Evolutionary conservation across 768 basidiomycete species (phyloP), one percentile per base, ranked within the genome.

Genomic region (Suillus ampliporus): DNA sequence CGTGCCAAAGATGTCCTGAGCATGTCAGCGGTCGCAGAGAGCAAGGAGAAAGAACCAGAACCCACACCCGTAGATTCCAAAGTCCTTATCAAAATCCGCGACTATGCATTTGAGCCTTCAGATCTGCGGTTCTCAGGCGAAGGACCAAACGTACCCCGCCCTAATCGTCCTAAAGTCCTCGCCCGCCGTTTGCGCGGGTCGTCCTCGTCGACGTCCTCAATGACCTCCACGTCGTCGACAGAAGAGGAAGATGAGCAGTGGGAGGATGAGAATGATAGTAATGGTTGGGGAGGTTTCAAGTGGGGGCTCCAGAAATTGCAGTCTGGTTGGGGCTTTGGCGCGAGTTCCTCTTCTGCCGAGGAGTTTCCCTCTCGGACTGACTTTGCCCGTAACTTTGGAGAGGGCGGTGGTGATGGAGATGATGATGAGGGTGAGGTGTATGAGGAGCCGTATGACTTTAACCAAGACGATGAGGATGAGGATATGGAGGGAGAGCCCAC

Each of bases 331-430:
- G 73, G 66, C 15, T 75, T 73, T 23, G 70, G 65, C 53, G 31
- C 65, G 43, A 52, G 67, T 51, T 62, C 62, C 13, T 34, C 53
- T 15, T 46, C 53, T 13, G 67, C 50, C 13, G 62, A 61, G 26
- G 63, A 23, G 7, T 69, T 71, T 31, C 84, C 80, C n/a, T 79
- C 72, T 59, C 74, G 72, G 41, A 76, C 68, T 0, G 84, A 86
- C 65, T 73, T 86, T 60, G 78, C 77, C 44, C 75, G 80, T 47
- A 86, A 86, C 65, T 86, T 87, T 62, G 72, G 73, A 11, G 65
- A 69, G 34, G 74, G 72, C 1, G 74, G 68, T 14, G 73, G 69
- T 4, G 71, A 69, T 11, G 66, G 69, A 9, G 75, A 70, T 17
- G 72, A 74, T 44, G 69, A 73, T 10, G 58, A 63, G 19, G 28